Evolutionary conservation across 345 rosid species (phyloP), one percentile per base, ranked within the genome.

Genomic region (Kandelia obovata): DNA sequence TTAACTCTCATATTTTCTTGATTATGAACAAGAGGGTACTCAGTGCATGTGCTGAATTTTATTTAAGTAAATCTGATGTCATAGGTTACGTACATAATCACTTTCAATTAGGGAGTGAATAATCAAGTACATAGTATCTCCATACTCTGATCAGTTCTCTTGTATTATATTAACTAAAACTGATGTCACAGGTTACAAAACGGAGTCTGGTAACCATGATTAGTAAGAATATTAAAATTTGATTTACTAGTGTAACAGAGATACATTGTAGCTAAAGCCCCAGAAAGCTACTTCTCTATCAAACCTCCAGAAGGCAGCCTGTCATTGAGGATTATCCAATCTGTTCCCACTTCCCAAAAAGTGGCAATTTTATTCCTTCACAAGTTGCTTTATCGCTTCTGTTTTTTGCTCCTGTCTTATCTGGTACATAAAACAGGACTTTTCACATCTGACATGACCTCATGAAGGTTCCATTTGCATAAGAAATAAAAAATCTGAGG

Each of bases 361-460:
- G 34, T 19, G 46, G 35, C 59, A 47, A 39, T 10, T 10, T 39
- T 39, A 16, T 39, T 39, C 46, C 15, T 39, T 39, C 46, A 39
- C 15, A 39, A 11, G 46, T 39, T 39, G 15, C 16, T 39, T 5
- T 39, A 39, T 39, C 15, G 5, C 46, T 39, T 10, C 46, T 10
- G 15, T 39, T 39, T 39, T 39, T 10, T 2, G 37, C 37, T 34
- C 37, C 37, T 1, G 37, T 67, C 69, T 72, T 23, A 53, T 65
- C 69, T 71, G 53, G 61, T 31, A 68, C 9, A 68, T 57, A 76
- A 71, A 76, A 79, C 73, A 76, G 39, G 34, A 74, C 77, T 73
- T 79, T 77, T 73, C 47, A 51, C 37, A 49, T 28, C 31, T 27
- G 68, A 47, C 58, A 56, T 73, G 74, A 56, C 66, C 71, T 58